Conservation (phyloP, 1,284 basidiomycete genomes). For the Rhodotorula sp. region DNA sequence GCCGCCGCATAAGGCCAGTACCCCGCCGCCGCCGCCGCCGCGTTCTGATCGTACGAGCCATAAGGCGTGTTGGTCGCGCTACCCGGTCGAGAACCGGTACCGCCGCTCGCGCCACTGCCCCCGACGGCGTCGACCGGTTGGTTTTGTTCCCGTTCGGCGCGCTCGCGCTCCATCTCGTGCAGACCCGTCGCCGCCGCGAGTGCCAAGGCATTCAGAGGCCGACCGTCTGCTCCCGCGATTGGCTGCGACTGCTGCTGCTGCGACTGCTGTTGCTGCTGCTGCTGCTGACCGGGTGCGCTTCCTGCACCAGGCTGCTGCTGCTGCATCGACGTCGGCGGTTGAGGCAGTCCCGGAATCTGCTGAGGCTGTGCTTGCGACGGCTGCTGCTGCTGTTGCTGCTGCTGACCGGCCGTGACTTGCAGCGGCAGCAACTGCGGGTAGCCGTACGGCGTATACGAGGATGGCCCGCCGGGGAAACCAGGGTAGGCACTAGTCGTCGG, state of each 20-base stretch:
- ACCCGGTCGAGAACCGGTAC: neutral
- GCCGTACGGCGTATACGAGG: constrained; percentile 25
- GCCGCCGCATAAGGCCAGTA: constrained; percentile 10
- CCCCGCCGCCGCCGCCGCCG: constrained; percentile 12
- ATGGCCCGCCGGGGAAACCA: constrained; percentile 21
- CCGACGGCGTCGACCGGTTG: neutral
- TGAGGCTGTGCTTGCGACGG: constrained; percentile 7
- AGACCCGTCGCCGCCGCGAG: constrained; percentile 38
- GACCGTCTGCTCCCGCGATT: constrained; percentile 13
- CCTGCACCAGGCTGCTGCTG: constrained; percentile 6
- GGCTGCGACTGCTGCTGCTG: constrained; percentile 7
- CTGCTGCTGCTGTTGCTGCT: constrained; percentile 17
- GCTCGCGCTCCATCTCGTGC: constrained; percentile 41
- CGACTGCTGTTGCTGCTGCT: constrained; percentile 3
- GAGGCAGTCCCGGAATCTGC: neutral
- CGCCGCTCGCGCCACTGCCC: neutral
- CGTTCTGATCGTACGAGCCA: constrained; percentile 29
- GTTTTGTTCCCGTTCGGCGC: constrained; percentile 13
- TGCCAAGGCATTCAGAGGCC: constrained; percentile 36
- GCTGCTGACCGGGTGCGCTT: neutral
- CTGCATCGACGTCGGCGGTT: neutral
- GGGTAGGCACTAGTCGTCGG: constrained; percentile 17
- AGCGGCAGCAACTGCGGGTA: constrained; percentile 19
- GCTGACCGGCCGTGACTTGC: constrained; percentile 3
- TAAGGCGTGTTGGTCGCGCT: constrained; percentile 34